Conservation (phyloP, 306 rosid genomes). For the Myrica gale region DNA sequence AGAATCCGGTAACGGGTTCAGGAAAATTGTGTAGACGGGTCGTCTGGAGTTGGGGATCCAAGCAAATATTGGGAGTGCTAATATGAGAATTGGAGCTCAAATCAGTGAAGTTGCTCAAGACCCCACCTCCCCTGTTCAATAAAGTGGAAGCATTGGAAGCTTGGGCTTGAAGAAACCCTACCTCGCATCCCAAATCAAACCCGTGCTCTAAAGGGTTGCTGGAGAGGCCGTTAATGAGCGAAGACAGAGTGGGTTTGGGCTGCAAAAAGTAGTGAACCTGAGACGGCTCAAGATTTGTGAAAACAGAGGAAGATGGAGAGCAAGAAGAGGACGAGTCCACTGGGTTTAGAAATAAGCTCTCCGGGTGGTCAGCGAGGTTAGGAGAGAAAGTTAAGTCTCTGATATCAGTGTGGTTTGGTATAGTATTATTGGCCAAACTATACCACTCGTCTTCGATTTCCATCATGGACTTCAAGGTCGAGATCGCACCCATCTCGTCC, state of each 20-base stretch:
- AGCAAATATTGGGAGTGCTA: slow-evolving; percentile 33
- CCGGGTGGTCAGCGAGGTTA: slow-evolving; percentile 36
- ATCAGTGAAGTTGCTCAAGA: slow-evolving; percentile 32
- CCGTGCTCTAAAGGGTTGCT: slow-evolving; percentile 43
- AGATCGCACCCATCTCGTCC: slow-evolving; percentile 45
- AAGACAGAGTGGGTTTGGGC: slow-evolving; percentile 47
- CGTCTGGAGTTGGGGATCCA: slow-evolving; percentile 29
- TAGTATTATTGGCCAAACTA: slow-evolving; percentile 29
- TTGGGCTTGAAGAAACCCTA: slow-evolving; percentile 54
- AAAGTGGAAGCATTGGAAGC: slow-evolving; percentile 38
- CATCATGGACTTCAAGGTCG: slow-evolving; percentile 65
- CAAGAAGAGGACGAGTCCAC: slow-evolving; percentile 72
- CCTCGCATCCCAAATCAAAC: slow-evolving; percentile 50
- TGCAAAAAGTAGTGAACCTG: slow-evolving; percentile 60
- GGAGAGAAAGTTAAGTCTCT: slow-evolving; percentile 43
- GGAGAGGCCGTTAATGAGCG: slow-evolving; percentile 46
- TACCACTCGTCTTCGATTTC: slow-evolving; percentile 69
- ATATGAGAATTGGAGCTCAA: slow-evolving; percentile 40
- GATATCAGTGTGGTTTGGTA: slow-evolving; percentile 36
- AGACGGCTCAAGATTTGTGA: slow-evolving; percentile 62
- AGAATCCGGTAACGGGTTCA: slow-evolving; percentile 23
- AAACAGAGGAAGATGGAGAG: slow-evolving; percentile 61
- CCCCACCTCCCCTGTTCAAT: slow-evolving; percentile 16
- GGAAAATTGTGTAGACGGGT: slow-evolving; percentile 26
- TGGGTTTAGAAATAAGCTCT: slow-evolving; percentile 47